These are phyloP conservation scores for Boletus pseudo-olivaceus DNA, from an alignment of 768 basidiomycete genomes.

Conservation along the genomic window DNA sequence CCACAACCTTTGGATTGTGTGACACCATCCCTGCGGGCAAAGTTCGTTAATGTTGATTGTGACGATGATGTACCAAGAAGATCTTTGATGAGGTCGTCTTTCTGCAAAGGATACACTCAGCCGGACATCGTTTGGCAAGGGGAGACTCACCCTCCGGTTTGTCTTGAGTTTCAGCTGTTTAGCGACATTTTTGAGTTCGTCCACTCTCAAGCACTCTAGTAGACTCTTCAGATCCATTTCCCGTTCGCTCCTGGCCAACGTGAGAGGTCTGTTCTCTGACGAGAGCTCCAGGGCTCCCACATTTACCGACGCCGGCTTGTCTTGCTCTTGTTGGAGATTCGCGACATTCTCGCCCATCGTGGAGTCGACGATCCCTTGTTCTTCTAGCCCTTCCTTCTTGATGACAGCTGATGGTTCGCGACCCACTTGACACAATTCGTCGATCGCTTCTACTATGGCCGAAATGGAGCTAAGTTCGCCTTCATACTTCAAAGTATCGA, in stretches of 20 bases:
- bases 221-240: conserved; percentile 40
- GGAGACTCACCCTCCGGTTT: conserved; percentile 30
- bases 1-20: conserved; percentile 4
- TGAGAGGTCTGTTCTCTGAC: conserved; percentile 15
- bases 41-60: conserved; percentile 34
- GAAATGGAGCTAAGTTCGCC: conserved; percentile 38
- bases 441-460: conserved; percentile 40
- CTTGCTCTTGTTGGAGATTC: conserved; percentile 2
- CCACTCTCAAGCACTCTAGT: conserved; percentile 39
- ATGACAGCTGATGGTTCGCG: conserved; percentile 1
- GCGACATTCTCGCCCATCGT: conserved; percentile 27
- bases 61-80: conserved; percentile 36
- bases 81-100: conserved; percentile 31
- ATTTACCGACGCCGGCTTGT: conserved; percentile 5
- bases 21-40: conserved; percentile 2
- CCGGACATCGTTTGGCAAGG: neutral
- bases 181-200: conserved; percentile 44
- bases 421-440: conserved; percentile 37
- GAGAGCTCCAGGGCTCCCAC: neutral
- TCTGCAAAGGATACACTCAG: conserved; percentile 25
- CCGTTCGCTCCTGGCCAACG: conserved; percentile 40
- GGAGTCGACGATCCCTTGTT: conserved; percentile 36
- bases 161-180: conserved; percentile 43
- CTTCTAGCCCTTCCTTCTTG: conserved; percentile 19
- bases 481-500: conserved; percentile 41